Percentiles rank a stretch among this genome's conserved stretches.
Evolutionary conservation across 768 basidiomycete genomes (phyloP).

Genomic region (Mycena kentingensis): DNA sequence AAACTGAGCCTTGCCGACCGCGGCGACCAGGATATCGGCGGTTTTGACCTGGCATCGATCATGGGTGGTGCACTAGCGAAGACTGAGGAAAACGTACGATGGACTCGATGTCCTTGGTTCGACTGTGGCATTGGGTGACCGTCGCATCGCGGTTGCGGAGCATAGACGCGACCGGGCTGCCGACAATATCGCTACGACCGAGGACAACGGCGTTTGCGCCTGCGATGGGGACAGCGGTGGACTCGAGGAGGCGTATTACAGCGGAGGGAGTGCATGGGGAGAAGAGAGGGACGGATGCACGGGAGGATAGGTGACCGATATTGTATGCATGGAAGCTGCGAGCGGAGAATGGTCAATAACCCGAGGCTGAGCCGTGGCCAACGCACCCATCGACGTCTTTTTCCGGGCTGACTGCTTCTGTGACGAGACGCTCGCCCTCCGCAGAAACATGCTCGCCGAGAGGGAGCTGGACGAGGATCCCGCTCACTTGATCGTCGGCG

Average conservation of each 20-base stretch:
- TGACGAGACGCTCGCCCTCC: conserved; percentile 86
- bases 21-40: conserved; percentile 93
- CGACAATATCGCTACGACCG: conserved; percentile 97
- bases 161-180: conserved; percentile 91
- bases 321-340: conserved; percentile 96
- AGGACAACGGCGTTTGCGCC: conserved; percentile 90
- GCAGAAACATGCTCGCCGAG: conserved; percentile 79
- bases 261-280: conserved; percentile 95
- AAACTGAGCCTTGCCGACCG: conserved; percentile 91
- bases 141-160: conserved; percentile 90
- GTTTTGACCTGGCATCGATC: conserved; percentile 59
- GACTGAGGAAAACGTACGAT: conserved; percentile 55
- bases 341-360: conserved; percentile 2
- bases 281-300: conserved; percentile 87
- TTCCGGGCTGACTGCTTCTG: conserved; percentile 90
- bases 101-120: conserved; percentile 76
- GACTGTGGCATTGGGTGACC: conserved; percentile 96
- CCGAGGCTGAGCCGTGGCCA: conserved; percentile 3
- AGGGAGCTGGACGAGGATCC: conserved; percentile 94
- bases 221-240: conserved; percentile 73
- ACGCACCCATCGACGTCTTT: conserved; percentile 96
- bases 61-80: conserved; percentile 3
- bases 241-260: conserved; percentile 86
- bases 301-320: conserved; percentile 91
- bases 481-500: conserved; percentile 76